These are phyloP conservation scores for Zymoseptoria crescenta DNA, from an alignment of 2,329 filamentous ascomycete species.

Conservation along the genomic window DNA sequence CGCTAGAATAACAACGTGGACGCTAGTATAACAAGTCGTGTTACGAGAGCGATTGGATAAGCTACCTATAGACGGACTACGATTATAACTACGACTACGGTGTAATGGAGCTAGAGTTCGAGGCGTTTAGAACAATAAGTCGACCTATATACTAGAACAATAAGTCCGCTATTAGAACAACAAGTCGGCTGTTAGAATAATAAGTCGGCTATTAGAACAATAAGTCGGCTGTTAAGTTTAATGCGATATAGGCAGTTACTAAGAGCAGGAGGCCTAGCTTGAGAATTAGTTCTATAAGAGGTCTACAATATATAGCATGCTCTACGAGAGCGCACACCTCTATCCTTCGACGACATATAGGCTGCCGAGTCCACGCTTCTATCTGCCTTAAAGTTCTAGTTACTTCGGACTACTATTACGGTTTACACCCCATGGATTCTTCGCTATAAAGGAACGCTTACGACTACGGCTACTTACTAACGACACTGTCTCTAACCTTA, in stretches of 20 bases:
- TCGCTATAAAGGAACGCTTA: too few species aligned
- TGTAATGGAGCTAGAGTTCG: background rate
- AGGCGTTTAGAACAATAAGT: background rate
- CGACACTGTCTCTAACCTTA: too few species aligned
- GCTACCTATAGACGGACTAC: too few species aligned
- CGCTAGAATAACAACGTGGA: too few species aligned
- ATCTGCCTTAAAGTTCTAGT: background rate
- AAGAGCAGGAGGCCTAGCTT: background rate
- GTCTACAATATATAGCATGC: background rate
- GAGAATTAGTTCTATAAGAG: background rate
- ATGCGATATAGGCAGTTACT: background rate
- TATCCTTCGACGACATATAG: too few species aligned
- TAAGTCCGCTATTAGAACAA: too few species aligned
- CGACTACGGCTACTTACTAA: too few species aligned
- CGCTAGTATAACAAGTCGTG: too few species aligned
- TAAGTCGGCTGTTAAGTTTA: too few species aligned
- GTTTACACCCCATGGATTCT: too few species aligned
- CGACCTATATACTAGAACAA: background rate
- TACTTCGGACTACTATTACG: background rate
- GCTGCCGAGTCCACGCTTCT: background rate
- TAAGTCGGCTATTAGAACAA: background rate
- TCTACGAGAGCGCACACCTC: background rate
- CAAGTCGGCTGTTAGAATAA: background rate
- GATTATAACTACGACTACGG: background rate
- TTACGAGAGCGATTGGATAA: too few species aligned